Percentiles rank a stretch among this genome's conserved stretches.
Conservation (phyloP, 306 rosid species). For the Lupinus albus region DNA sequence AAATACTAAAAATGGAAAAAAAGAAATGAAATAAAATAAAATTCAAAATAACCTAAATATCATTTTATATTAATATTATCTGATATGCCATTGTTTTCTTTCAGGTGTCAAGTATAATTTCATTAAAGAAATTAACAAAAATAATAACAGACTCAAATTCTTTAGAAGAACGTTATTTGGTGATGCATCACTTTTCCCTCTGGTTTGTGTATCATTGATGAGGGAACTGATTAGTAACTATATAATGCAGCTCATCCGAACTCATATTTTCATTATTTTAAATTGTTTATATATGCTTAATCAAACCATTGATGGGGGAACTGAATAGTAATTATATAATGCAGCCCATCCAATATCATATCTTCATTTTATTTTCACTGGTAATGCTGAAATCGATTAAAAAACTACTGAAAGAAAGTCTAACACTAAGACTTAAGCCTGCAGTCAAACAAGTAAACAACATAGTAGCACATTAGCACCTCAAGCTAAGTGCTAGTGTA, state of each 20-base stretch:
- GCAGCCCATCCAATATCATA: slow-evolving; percentile 15
- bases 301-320: neutral
- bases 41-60: neutral
- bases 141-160: slow-evolving; percentile 18
- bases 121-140: slow-evolving; percentile 6
- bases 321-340: slow-evolving; percentile 22
- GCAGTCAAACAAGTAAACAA: slow-evolving; percentile 9
- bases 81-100: slow-evolving; percentile 1
- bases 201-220: neutral
- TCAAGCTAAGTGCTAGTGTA: slow-evolving; percentile 29
- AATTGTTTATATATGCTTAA: slow-evolving; percentile 18
- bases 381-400: slow-evolving; percentile 19
- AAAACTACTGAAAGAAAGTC: neutral
- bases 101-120: slow-evolving; percentile 19
- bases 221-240: slow-evolving; percentile 25
- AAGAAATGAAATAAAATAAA: slow-evolving; percentile 11
- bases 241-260: slow-evolving; percentile 18
- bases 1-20: slow-evolving; percentile 3
- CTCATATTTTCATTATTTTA: slow-evolving; percentile 1
- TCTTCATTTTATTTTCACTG: neutral
- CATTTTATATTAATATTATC: slow-evolving; percentile 9
- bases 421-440: slow-evolving; percentile 33
- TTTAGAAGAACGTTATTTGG: neutral
- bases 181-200: slow-evolving; percentile 7
- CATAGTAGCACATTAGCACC: slow-evolving; percentile 24